Evolutionary conservation across 805 yeast genomes (phyloP).

Genomic region (Starmera quercuum): DNA sequence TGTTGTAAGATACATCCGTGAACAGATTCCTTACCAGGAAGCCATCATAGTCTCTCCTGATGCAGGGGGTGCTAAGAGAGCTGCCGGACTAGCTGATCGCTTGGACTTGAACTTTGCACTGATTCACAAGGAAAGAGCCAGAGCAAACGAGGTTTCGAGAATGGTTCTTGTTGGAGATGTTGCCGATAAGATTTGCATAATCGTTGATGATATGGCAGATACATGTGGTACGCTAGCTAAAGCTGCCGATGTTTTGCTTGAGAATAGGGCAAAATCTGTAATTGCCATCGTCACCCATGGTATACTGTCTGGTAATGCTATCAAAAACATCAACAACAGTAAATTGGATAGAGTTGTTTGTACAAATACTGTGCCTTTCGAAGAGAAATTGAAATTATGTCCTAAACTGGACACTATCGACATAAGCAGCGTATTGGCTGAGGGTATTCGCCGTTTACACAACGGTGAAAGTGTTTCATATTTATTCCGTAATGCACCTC

Average conservation of each 20-base stretch:
- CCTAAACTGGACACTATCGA: slow-evolving; percentile 64
- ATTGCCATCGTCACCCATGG: slow-evolving; percentile 84
- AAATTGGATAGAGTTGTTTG: slow-evolving; percentile 65
- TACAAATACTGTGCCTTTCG: slow-evolving; percentile 76
- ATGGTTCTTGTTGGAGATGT: slow-evolving; percentile 89
- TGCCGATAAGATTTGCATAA: slow-evolving; percentile 61
- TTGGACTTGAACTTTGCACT: slow-evolving; percentile 75
- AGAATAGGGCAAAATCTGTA: slow-evolving; percentile 62
- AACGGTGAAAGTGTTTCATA: slow-evolving; percentile 83
- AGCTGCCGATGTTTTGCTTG: slow-evolving; percentile 69
- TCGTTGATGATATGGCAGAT: slow-evolving; percentile 87
- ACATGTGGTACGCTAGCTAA: slow-evolving; percentile 82
- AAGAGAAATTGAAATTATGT: slow-evolving; percentile 49
- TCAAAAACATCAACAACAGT: slow-evolving; percentile 61
- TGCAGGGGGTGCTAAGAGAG: slow-evolving; percentile 88
- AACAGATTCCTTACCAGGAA: slow-evolving; percentile 46
- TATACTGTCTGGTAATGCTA: slow-evolving; percentile 67
- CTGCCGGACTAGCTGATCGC: slow-evolving; percentile 77
- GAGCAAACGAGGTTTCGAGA: slow-evolving; percentile 75
- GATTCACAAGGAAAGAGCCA: slow-evolving; percentile 77
- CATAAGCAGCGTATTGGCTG: slow-evolving; percentile 68
- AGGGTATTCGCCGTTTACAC: slow-evolving; percentile 77
- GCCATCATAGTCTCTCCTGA: slow-evolving; percentile 81
- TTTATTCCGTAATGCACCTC: slow-evolving; percentile 63
- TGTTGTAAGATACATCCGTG: slow-evolving; percentile 67